Evolutionary conservation across 495 filamentous ascomycete species (phyloP).

Genomic region (Podospora sp.): DNA sequence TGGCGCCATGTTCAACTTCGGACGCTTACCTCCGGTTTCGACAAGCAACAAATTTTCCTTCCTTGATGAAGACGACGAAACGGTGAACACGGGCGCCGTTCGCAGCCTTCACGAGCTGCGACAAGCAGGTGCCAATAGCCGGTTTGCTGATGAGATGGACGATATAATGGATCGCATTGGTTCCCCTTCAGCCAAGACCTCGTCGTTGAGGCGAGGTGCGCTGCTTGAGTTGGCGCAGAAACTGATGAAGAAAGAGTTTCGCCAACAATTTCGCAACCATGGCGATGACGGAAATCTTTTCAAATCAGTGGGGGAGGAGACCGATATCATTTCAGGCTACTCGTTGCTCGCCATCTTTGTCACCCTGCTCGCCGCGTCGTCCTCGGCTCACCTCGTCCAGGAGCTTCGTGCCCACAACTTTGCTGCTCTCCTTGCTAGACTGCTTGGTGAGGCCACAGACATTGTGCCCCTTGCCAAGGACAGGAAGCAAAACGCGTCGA

Average conservation of each 20-base stretch:
- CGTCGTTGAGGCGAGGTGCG: slow-evolving; percentile 51
- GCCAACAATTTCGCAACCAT: slow-evolving; percentile 73
- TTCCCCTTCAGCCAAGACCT: slow-evolving; percentile 50
- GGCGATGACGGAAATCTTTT: slow-evolving; percentile 71
- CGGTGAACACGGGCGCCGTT: slow-evolving; percentile 60
- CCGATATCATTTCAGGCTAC: slow-evolving; percentile 60
- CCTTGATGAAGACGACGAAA: slow-evolving; percentile 55
- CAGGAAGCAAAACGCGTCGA: slow-evolving; percentile 70
- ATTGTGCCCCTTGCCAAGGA: slow-evolving; percentile 60
- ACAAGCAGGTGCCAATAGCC: slow-evolving; percentile 80
- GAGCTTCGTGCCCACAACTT: slow-evolving; percentile 54
- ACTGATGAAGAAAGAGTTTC: slow-evolving; percentile 65
- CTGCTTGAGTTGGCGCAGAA: slow-evolving; percentile 73
- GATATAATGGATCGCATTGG: slow-evolving; percentile 84
- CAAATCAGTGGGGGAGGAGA: slow-evolving; percentile 53
- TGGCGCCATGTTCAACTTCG: slow-evolving; percentile 45
- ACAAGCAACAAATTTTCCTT: slow-evolving; percentile 33
- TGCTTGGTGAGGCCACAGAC: slow-evolving; percentile 56
- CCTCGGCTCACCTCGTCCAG: slow-evolving; percentile 51
- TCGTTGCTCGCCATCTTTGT: slow-evolving; percentile 59
- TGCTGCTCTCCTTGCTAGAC: slow-evolving; percentile 51
- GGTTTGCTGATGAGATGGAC: slow-evolving; percentile 79
- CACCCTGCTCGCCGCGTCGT: slow-evolving; percentile 55
- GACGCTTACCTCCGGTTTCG: slow-evolving; percentile 37
- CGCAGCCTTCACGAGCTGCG: slow-evolving; percentile 88